Percentiles rank a stretch among this genome's conserved stretches.
These are phyloP conservation scores for Arthrobotrys pseudoclavata DNA, from an alignment of 2,329 filamentous ascomycete species.

Conservation along the genomic window DNA sequence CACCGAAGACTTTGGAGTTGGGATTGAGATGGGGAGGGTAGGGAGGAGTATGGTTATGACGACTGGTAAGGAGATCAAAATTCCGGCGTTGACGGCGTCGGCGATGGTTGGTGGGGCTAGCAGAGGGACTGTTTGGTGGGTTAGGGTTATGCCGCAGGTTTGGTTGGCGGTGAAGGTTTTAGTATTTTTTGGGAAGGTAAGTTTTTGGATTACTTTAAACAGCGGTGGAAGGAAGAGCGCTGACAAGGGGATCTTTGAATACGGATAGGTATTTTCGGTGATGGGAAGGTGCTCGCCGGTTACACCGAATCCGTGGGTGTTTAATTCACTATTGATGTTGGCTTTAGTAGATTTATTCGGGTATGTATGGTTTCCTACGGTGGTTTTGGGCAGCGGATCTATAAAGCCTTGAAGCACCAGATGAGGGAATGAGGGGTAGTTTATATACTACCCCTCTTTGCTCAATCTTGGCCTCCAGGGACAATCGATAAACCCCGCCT, in stretches of 20 bases:
- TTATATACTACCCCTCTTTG: neutral
- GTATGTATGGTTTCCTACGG: constrained; percentile 14
- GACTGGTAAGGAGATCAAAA: constrained; percentile 22
- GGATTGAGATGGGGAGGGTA: constrained; percentile 10
- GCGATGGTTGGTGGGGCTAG: constrained; percentile 2
- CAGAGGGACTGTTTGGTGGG: constrained; percentile 27
- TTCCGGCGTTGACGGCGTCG: constrained; percentile 39
- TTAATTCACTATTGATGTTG: constrained; percentile 52
- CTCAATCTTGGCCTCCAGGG: neutral
- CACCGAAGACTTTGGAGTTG: neutral
- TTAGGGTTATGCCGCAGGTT: constrained; percentile 39
- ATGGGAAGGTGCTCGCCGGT: constrained; percentile 46
- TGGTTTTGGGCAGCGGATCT: neutral
- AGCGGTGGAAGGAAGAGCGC: neutral
- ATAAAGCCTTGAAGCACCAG: neutral
- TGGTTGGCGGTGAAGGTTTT: constrained; percentile 49
- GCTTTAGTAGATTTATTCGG: constrained; percentile 56
- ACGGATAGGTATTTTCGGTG: constrained; percentile 43
- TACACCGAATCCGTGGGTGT: constrained; percentile 55
- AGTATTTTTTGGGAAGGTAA: constrained; percentile 49
- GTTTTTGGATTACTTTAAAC: neutral
- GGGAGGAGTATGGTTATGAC: constrained; percentile 41
- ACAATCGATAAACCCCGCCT: neutral
- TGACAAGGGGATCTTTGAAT: neutral
- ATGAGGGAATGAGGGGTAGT: neutral